These are phyloP conservation scores for Dendrothele bispora DNA, from an alignment of 768 basidiomycete species.

Conservation along the genomic window DNA sequence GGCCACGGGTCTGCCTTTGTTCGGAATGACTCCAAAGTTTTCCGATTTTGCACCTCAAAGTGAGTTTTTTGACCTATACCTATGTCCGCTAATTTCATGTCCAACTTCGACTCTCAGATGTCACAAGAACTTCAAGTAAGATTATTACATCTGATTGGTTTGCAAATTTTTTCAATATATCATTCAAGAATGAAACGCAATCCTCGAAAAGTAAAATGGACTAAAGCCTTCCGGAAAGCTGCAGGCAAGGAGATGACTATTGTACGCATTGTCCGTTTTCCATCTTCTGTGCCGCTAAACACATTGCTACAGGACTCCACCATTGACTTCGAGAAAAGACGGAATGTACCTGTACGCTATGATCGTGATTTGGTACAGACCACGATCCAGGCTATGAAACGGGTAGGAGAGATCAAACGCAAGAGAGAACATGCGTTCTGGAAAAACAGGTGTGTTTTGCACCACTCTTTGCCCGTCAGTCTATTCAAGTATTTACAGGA, in stretches of 20 bases:
- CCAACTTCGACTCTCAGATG: conserved; percentile 54
- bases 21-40: conserved; percentile 96
- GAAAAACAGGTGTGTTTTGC: conserved; percentile 72
- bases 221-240: conserved; percentile 98
- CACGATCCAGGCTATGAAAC: conserved; percentile 95
- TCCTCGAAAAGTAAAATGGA: conserved; percentile 98
- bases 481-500: conserved; percentile 91
- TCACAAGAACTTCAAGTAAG: conserved; percentile 99
- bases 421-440: conserved; percentile 93
- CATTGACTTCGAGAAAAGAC: conserved; percentile 97
- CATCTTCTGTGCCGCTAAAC: neutral
- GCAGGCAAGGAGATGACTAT: conserved; percentile 99
- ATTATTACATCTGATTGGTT: conserved; percentile 7
- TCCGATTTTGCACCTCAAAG: conserved; percentile 98
- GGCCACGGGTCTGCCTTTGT: conserved; percentile 98
- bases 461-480: conserved; percentile 5
- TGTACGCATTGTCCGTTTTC: conserved; percentile 45
- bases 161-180: conserved; percentile 7
- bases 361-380: conserved; percentile 91
- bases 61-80: conserved; percentile 35
- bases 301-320: conserved; percentile 77
- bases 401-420: conserved; percentile 88
- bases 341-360: conserved; percentile 96
- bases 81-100: conserved; percentile 1
- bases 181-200: conserved; percentile 99